Base-by-base conservation (phyloP, 2,329 filamentous ascomycete genomes). In the Cladosporium oxysporum region DNA sequence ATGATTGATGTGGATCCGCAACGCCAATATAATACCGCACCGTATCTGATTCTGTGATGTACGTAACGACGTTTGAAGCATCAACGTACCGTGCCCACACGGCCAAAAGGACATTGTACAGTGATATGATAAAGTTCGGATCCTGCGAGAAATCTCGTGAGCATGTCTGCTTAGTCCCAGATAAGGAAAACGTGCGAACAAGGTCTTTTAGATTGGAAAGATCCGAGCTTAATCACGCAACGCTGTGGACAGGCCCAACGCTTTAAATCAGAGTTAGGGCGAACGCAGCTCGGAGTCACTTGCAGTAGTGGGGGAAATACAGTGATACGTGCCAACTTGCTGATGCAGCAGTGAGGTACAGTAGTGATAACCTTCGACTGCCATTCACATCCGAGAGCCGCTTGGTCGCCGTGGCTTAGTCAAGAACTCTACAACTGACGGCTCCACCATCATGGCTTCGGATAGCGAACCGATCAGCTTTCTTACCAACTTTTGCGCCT, bases 401-500 rank as follows among this genome's bases (percentile, higher is more conserved):
- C 41, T 41, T n/a, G 41, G n/a, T 47, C n/a, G 14, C n/a, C 2
- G n/a, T 47, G n/a, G n/a, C 41, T 47, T 47, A 16, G 41, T 47
- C n/a, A 21, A 21, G n/a, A 47, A 21, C n/a, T 47, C 41, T 47
- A 47, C 41, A 23, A 47, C 10, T 47, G 3, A 47, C 41, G 21
- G n/a, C n/a, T 2, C 1, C 8, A n/a, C n/a, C 8, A 47, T 21
- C 41, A 47, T 47, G 41, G 8, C 2, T 44, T 21, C 37, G 37
- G 18, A 44, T 16, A 44, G 18, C 37, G 37, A 44, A 18, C 37
- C 18, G 6, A 52, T 18, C 49, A n/a, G 18, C 11, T 35, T 7
- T 11, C n/a, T 28, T 1, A 62, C 59, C 59, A 62, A 62, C 59
- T 62, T 52, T 44, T 62, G 59, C 31, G 41, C 59, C 7, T 62